Conservation (phyloP, 139 green algal species). For the Coelastrella sp. region DNA sequence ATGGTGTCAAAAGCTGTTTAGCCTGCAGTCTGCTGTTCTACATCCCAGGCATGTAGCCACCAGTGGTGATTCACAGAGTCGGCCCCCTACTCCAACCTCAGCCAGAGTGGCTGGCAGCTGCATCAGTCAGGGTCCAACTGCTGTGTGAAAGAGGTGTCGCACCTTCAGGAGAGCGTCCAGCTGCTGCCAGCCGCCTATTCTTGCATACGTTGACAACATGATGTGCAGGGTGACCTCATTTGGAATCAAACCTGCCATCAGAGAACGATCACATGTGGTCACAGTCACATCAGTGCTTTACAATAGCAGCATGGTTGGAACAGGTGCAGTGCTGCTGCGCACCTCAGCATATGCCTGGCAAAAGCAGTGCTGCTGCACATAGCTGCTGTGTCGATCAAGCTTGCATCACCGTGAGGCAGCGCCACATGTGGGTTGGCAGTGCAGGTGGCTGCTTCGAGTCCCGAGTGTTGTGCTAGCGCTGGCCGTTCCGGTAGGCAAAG, state of each 20-base stretch:
- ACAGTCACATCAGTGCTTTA: background rate
- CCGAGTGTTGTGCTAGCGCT: background rate
- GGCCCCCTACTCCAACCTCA: too few species aligned
- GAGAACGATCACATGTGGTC: too few species aligned
- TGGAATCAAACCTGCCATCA: background rate
- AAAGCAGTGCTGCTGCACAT: background rate
- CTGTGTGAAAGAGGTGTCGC: too few species aligned
- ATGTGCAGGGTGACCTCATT: constrained; percentile 2
- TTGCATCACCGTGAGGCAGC: background rate
- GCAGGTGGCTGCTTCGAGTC: background rate
- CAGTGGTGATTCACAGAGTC: too few species aligned
- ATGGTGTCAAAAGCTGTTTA: too few species aligned
- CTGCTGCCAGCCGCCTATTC: background rate
- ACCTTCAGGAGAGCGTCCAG: background rate
- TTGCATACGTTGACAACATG: background rate
- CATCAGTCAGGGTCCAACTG: too few species aligned
- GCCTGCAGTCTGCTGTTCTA: too few species aligned
- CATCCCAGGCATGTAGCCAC: too few species aligned
- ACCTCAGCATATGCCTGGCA: background rate
- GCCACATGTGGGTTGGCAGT: background rate
- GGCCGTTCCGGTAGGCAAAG: background rate
- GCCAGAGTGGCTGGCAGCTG: too few species aligned
- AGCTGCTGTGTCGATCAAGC: background rate
- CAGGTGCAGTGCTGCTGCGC: background rate
- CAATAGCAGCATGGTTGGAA: background rate